Conservation (phyloP, 116 monocot species). For the Trichopus zeylanicus region DNA sequence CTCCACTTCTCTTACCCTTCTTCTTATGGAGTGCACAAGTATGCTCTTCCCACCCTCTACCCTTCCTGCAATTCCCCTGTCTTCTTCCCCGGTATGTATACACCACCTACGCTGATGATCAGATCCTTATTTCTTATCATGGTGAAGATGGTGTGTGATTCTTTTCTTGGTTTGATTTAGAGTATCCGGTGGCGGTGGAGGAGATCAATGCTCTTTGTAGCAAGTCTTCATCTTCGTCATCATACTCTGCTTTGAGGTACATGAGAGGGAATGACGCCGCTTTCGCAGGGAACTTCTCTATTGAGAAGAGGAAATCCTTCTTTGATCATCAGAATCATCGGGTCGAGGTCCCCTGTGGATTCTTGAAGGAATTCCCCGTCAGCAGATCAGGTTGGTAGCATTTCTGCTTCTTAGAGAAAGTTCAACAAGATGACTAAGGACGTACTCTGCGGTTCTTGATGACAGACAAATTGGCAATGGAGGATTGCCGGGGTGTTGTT, state of each 20-base stretch:
- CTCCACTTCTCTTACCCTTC: slow-evolving; percentile 56
- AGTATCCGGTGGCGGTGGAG: slow-evolving; percentile 31
- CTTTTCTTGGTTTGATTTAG: slow-evolving; percentile 15
- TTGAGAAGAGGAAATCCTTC: slow-evolving; percentile 38
- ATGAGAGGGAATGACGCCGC: slow-evolving; percentile 8
- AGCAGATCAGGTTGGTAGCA: slow-evolving; percentile 35
- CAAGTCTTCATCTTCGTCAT: background rate
- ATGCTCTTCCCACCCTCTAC: slow-evolving; percentile 57
- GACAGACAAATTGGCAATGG: slow-evolving; percentile 68
- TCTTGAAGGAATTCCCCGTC: slow-evolving; percentile 57
- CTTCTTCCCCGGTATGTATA: slow-evolving; percentile 46
- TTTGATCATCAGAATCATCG: slow-evolving; percentile 22
- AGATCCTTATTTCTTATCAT: background rate
- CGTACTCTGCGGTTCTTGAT: background rate
- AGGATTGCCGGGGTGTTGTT: slow-evolving; percentile 30
- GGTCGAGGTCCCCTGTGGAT: slow-evolving; percentile 63
- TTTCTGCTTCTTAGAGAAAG: background rate
- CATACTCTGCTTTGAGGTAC: slow-evolving; percentile 40
- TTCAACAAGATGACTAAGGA: background rate
- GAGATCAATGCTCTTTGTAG: slow-evolving; percentile 40
- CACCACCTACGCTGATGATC: background rate
- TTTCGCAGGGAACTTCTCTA: slow-evolving; percentile 59
- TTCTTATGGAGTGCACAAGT: slow-evolving; percentile 77
- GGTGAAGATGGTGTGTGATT: background rate
- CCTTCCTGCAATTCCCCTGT: slow-evolving; percentile 52